Evolutionary conservation across 768 basidiomycete genomes (phyloP), one percentile per base, ranked within the genome.

Genomic region (Naganishia randhawae): DNA sequence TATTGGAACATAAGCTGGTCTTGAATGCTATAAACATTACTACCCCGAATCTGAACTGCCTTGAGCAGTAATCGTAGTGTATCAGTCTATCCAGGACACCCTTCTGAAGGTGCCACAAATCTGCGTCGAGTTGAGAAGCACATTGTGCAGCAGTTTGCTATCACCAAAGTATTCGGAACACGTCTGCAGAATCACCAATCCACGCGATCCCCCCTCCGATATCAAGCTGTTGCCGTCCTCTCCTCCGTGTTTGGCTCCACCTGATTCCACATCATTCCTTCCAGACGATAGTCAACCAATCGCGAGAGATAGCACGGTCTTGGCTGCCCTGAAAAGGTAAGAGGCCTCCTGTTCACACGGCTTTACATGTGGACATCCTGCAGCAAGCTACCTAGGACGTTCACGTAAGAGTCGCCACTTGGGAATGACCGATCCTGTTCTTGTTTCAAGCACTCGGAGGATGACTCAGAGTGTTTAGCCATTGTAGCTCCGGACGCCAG

Each of bases 331-430:
- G 57, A 27, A 61, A 37, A 42, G 57, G 22, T 14, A 61, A 41
- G 37, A 41, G 57, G 37, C 14, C 25, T 22, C 51, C 51, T 33
- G 19, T 48, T 7, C 42, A 42, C 19, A 22, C 45, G 11, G 27
- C 37, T 61, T 61, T 39, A 61, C 37, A 61, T 61, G 29, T 61
- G 57, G 25, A 61, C 57, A 41, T 61, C 57, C 11, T 61, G 37
- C 57, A 61, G 32, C 57, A 61, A 39, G 16, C 57, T 61, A n/a
- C 57, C 57, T 3, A 61, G 39, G 13, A 25, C 57, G 39, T 42
- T 25, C 35, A 61, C 57, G 25, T 61, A 61, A 41, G 57, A 61
- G 29, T 39, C 57, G 14, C 39, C 57, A 14, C n/a, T 37, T 3
- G 57, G 37, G 22, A 39, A 61, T 25, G 57, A 42, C 13, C 22